phyloP scores from a whole-genome alignment of 768 basidiomycete genomes.

The Boletus fagicola region DNA sequence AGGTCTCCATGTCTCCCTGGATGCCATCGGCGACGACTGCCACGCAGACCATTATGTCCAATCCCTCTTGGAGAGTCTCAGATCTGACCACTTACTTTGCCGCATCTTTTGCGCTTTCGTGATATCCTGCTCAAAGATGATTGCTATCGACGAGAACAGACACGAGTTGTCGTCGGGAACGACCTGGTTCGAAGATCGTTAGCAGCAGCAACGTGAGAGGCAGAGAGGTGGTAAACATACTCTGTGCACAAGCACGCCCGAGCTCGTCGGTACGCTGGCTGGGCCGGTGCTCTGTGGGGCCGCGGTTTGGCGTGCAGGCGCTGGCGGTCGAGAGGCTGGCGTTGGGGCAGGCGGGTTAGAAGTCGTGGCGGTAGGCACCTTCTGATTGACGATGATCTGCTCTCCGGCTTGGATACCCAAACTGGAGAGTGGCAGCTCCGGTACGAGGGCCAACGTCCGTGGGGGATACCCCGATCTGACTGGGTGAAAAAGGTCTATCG shows the following conservation, averaged over 20 bases:
- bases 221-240: conserved; percentile 34
- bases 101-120: conserved; percentile 69
- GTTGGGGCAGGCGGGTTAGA: conserved; percentile 9
- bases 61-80: not conserved
- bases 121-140: conserved; percentile 83
- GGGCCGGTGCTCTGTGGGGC: conserved; percentile 37
- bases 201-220: conserved; percentile 6
- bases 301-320: conserved; percentile 15
- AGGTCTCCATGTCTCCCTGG: conserved; percentile 63
- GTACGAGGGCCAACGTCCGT: conserved; percentile 62
- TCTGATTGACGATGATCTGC: conserved; percentile 75
- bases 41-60: conserved; percentile 8
- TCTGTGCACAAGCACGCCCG: conserved; percentile 70
- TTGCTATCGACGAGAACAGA: conserved; percentile 82
- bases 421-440: conserved; percentile 71
- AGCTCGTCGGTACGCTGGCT: conserved; percentile 59
- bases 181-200: conserved; percentile 41
- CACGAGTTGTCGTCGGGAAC: conserved; percentile 99
- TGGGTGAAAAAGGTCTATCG: conserved; percentile 28
- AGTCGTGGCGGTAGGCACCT: conserved; percentile 18
- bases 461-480: conserved; percentile 90
- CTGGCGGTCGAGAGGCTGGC: conserved; percentile 14
- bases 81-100: conserved; percentile 50
- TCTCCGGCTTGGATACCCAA: conserved; percentile 79
- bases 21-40: conserved; percentile 86